phyloP scores from a whole-genome alignment of 129 eudicot species.

The Sambucus nigra region DNA sequence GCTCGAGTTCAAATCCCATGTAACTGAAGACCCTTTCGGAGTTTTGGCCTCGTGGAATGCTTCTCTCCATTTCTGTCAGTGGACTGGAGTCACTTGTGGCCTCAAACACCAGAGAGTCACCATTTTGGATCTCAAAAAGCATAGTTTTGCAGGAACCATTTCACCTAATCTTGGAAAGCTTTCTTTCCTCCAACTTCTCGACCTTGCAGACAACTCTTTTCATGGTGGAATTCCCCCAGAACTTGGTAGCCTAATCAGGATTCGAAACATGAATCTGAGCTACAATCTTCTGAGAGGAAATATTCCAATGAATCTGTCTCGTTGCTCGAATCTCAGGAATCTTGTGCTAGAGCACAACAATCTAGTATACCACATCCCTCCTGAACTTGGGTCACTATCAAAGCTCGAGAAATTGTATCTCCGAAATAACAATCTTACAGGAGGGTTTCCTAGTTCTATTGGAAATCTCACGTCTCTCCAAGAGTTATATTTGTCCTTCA shows the following conservation, averaged over 20 bases:
- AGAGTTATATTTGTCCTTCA: not conserved
- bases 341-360: constrained; percentile 17
- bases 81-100: constrained; percentile 32
- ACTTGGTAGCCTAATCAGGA: constrained; percentile 4
- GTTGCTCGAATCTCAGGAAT: constrained; percentile 16
- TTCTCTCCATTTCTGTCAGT: constrained; percentile 24
- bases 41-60: constrained; percentile 31
- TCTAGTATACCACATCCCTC: constrained; percentile 19
- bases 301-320: constrained; percentile 19
- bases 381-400: constrained; percentile 11
- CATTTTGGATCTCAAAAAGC: constrained; percentile 6
- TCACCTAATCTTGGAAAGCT: constrained; percentile 15
- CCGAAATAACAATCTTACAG: constrained; percentile 14
- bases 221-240: constrained; percentile 6
- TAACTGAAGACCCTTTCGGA: constrained; percentile 22
- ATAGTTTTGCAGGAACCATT: constrained; percentile 5
- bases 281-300: constrained; percentile 23
- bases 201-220: constrained; percentile 11
- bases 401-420: constrained; percentile 4
- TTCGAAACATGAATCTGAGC: constrained; percentile 2
- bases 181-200: constrained; percentile 3
- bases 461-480: constrained; percentile 16
- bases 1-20: constrained; percentile 24
- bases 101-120: constrained; percentile 16
- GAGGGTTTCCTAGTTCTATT: constrained; percentile 23